Evolutionary conservation across 2,329 filamentous ascomycete species (phyloP).

Genomic region (Aspergillus ibericus): DNA sequence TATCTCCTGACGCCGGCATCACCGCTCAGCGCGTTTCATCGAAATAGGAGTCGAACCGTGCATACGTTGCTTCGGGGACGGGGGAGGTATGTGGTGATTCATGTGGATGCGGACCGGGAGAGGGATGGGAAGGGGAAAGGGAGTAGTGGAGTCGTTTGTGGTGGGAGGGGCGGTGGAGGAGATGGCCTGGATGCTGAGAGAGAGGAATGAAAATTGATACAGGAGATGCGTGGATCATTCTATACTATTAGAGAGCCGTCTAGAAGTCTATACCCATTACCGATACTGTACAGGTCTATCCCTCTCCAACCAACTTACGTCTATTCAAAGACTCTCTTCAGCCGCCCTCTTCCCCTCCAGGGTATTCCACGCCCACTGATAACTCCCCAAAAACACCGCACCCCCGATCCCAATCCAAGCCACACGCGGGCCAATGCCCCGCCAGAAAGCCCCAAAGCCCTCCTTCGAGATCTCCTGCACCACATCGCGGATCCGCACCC

Average conservation of each 20-base stretch:
- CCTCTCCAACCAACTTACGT: no score
- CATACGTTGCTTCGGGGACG: slow-evolving; percentile 66
- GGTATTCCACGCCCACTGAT: slow-evolving; percentile 82
- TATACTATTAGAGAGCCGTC: no score
- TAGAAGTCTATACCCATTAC: no score
- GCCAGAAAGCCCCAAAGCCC: slow-evolving; percentile 48
- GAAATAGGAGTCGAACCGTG: slow-evolving; percentile 62
- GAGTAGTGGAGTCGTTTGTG: slow-evolving; percentile 69
- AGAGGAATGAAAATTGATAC: background rate
- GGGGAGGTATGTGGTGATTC: slow-evolving; percentile 64
- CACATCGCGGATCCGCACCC: slow-evolving; percentile 48
- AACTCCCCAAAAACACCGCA: slow-evolving; percentile 90
- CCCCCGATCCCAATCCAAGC: slow-evolving; percentile 95
- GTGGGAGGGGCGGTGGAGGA: slow-evolving; percentile 59
- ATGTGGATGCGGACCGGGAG: slow-evolving; percentile 56
- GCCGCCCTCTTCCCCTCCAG: slow-evolving; percentile 50
- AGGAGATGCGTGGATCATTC: no score
- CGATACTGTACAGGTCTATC: no score
- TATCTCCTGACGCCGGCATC: slow-evolving; percentile 61
- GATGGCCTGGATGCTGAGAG: slow-evolving; percentile 40
- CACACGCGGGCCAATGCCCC: slow-evolving; percentile 71
- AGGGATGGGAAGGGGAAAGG: slow-evolving; percentile 54
- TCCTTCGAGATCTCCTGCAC: slow-evolving; percentile 63
- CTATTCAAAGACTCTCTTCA: no score
- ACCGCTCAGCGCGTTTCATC: slow-evolving; percentile 62